These are phyloP conservation scores for Periconia digitata DNA, from an alignment of 2,329 filamentous ascomycete genomes.

Conservation along the genomic window DNA sequence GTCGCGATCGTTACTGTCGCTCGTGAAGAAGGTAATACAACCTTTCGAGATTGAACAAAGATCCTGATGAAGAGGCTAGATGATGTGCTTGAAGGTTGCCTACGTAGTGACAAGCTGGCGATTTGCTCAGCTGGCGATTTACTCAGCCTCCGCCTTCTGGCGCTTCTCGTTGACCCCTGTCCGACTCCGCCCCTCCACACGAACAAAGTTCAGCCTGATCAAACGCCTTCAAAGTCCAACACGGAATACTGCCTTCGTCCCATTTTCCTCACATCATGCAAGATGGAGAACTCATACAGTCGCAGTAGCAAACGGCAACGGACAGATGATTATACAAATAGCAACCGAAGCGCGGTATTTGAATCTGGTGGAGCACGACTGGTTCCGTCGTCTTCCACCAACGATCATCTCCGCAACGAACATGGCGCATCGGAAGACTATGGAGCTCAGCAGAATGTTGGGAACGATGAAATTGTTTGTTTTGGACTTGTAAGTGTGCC, in stretches of 20 bases:
- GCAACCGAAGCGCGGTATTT: neutral
- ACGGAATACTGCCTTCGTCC: neutral
- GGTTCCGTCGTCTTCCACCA: neutral
- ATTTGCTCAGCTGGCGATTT: neutral
- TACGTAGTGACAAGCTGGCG: too few relatives aligned
- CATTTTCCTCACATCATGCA: neutral
- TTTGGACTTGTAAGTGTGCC: slow-evolving; percentile 19
- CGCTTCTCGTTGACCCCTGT: too few relatives aligned
- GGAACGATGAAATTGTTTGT: slow-evolving; percentile 13
- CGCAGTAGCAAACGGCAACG: neutral
- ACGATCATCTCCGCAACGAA: neutral
- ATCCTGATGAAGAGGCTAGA: neutral
- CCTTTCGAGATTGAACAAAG: neutral
- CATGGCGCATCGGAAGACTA: neutral
- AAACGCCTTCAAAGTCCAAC: neutral
- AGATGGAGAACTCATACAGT: neutral
- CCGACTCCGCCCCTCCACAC: neutral
- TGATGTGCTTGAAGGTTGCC: neutral
- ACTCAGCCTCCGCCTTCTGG: too few relatives aligned
- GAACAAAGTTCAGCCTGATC: neutral
- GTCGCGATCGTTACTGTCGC: neutral
- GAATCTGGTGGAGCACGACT: too few relatives aligned
- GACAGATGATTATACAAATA: neutral
- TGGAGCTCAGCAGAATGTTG: neutral
- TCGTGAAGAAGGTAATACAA: neutral